Evolutionary conservation across 2,329 filamentous ascomycete genomes (phyloP), one percentile per base, ranked within the genome.

Genomic region (Colletotrichum phormii): DNA sequence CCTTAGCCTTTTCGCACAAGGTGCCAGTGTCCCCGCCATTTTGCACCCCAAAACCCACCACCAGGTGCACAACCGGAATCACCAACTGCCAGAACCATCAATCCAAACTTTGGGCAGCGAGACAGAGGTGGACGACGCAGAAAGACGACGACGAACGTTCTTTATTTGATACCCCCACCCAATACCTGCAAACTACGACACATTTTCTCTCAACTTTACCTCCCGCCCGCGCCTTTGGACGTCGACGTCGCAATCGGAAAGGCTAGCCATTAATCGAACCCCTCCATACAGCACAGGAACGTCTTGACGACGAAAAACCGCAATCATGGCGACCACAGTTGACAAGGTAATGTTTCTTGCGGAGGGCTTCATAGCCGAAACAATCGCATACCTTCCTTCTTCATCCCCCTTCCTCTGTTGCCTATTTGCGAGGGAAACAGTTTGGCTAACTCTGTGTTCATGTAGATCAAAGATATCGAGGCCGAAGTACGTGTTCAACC

Each of bases 381-480:
- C 5, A 6, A 49, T 9, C n/a, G 18, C 4, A 49, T 9, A 29
- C 26, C 26, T 29, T 29, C 4, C 26, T 29, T n/a, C 18, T n/a
- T 7, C 18, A 9, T 33, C 13, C 6, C 6, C 7, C 3, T 13
- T 18, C 9, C 22, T 13, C 49, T 29, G 57, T 62, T 67, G 70
- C 64, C 67, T 59, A 35, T 62, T 76, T 63, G 58, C 67, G 46
- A 29, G 5, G 46, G 55, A 3, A 49, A 18, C 3, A 71, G 2
- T 31, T 49, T 73, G 80, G 84, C 86, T 78, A 84, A 78, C 65
- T 71, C 9, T 26, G 9, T 35, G 62, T 49, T 75, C 67, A 75
- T 76, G 82, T 80, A 97, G 94, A 98, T 98, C 89, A 98, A 97
- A 85, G 94, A 96, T 80, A 94, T 98, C 84, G 96, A 98, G 93